Percentiles rank a stretch among this genome's conserved stretches.
Evolutionary conservation across 305 asterid species (phyloP).

Genomic region (Solanum chacoense): DNA sequence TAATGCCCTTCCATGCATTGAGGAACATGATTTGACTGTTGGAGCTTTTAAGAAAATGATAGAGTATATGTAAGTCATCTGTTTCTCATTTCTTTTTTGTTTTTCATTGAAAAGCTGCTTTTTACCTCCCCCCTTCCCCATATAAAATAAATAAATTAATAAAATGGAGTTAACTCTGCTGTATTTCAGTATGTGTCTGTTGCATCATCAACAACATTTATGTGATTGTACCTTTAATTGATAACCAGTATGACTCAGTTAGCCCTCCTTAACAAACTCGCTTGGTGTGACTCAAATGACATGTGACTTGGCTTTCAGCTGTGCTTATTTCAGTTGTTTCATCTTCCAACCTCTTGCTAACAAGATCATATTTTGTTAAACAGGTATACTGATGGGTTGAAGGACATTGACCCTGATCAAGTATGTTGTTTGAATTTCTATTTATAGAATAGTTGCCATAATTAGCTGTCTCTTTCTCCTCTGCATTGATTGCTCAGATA

Average conservation of each 20-base stretch:
- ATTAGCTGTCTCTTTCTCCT: neutral
- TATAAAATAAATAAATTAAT: neutral
- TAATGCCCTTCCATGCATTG: conserved; percentile 56
- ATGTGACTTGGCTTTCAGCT: neutral
- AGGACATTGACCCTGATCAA: conserved; percentile 67
- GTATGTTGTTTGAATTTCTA: conserved; percentile 26
- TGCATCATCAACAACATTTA: neutral
- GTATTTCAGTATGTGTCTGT: neutral
- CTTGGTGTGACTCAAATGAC: neutral
- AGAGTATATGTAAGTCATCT: conserved; percentile 67
- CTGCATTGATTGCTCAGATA: neutral
- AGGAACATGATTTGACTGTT: conserved; percentile 70
- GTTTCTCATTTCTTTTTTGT: conserved; percentile 8
- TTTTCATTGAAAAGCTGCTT: neutral
- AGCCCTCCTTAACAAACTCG: neutral
- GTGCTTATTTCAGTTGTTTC: neutral
- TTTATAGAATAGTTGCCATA: neutral
- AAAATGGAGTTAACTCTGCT: neutral
- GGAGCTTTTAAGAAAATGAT: conserved; percentile 83
- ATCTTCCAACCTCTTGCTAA: conserved; percentile 4
- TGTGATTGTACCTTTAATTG: neutral
- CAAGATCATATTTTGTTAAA: conserved; percentile 13
- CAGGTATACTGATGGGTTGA: conserved; percentile 87
- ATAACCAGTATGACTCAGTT: neutral
- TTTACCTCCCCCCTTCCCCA: neutral